These are phyloP conservation scores for Agrocybe praecox DNA, from an alignment of 768 basidiomycete genomes.

Conservation along the genomic window DNA sequence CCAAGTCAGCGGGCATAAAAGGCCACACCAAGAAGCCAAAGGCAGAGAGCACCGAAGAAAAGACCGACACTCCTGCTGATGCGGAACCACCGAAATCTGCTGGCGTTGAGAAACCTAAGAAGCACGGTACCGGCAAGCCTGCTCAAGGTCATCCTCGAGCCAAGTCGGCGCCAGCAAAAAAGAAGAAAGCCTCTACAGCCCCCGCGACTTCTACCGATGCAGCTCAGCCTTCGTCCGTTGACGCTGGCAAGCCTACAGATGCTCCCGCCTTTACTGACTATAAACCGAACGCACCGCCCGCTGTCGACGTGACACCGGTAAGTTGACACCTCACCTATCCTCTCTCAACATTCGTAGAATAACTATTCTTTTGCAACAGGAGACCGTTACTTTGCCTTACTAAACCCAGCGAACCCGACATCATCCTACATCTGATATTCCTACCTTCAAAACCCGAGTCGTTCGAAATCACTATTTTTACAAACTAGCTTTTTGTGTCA, in stretches of 20 bases:
- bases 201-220: background rate
- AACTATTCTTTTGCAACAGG: background rate
- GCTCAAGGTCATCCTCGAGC: background rate
- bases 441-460: background rate
- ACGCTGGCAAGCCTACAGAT: background rate
- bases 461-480: background rate
- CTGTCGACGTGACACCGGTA: constrained; percentile 10
- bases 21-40: background rate
- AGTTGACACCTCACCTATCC: background rate
- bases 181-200: background rate
- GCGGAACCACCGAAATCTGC: constrained; percentile 11
- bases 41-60: background rate
- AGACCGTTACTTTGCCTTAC: background rate
- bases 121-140: background rate
- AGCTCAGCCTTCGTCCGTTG: background rate
- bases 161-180: background rate
- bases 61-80: background rate
- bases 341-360: background rate
- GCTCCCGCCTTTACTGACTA: constrained; percentile 15
- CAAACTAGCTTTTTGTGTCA: background rate
- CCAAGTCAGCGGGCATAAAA: constrained; percentile 14
- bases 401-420: background rate
- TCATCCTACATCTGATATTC: background rate
- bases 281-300: constrained; percentile 11
- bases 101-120: background rate